These are phyloP conservation scores for Penicillium angulare DNA, from an alignment of 495 filamentous ascomycete species.

Conservation along the genomic window DNA sequence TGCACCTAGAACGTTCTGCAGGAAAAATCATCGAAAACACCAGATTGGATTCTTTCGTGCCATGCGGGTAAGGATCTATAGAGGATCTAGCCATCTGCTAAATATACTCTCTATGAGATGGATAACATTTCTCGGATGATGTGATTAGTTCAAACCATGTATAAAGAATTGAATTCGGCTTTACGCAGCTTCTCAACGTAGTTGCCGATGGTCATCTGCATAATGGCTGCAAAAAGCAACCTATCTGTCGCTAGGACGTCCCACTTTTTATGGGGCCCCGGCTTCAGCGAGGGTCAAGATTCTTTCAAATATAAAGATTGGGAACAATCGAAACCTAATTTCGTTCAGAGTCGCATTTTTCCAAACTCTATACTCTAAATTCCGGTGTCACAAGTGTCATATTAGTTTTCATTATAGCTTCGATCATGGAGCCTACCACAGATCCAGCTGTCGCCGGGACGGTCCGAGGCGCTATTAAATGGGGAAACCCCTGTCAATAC, in stretches of 20 bases:
- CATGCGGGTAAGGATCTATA: no score
- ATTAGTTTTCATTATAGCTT: neutral
- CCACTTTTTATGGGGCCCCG: neutral
- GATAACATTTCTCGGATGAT: no score
- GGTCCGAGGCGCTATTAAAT: neutral
- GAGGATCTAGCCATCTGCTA: no score
- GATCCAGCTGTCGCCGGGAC: neutral
- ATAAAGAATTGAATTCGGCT: neutral
- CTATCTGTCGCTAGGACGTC: neutral
- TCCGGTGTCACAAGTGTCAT: no score
- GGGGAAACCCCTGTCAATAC: neutral
- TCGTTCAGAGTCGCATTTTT: neutral
- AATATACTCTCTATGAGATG: no score
- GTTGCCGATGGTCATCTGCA: no score
- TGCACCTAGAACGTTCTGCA: neutral
- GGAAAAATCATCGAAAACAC: neutral
- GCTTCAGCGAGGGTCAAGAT: neutral
- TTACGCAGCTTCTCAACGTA: conserved; percentile 1
- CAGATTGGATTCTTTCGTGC: neutral
- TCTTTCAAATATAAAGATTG: neutral
- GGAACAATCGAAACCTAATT: no score
- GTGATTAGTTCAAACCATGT: no score
- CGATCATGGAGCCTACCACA: neutral
- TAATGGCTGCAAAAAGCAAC: neutral
- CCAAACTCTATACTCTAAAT: no score